Evolutionary conservation across 176 grass and related monocot species (phyloP).

Genomic region (Zizania latifolia): DNA sequence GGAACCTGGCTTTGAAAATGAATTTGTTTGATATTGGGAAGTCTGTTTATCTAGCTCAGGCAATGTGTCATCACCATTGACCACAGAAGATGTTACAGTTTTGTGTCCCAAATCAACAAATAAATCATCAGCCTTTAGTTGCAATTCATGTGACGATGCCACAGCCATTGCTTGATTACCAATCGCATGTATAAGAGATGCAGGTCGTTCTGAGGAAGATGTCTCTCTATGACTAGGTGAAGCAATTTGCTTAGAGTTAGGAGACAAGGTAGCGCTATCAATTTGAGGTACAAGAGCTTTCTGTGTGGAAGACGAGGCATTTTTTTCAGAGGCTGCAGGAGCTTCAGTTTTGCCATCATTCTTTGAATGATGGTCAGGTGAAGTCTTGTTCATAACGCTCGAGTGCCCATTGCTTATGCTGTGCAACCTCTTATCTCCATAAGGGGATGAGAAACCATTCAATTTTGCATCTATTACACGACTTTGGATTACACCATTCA

Average conservation of each 20-base stretch:
- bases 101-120: neutral
- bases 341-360: slow-evolving; percentile 29
- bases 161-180: slow-evolving; percentile 10
- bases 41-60: neutral
- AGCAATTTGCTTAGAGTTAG: slow-evolving; percentile 23
- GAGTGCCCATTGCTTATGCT: slow-evolving; percentile 13
- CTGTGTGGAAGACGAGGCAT: neutral
- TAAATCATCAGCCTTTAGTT: neutral
- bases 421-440: slow-evolving; percentile 22
- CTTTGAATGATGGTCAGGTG: neutral
- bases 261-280: neutral
- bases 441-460: slow-evolving; percentile 15
- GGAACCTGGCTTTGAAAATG: slow-evolving; percentile 5
- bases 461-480: slow-evolving; percentile 17
- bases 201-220: slow-evolving; percentile 5
- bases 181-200: neutral
- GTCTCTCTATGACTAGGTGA: neutral
- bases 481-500: slow-evolving; percentile 26
- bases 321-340: neutral
- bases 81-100: neutral
- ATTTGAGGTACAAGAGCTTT: slow-evolving; percentile 1
- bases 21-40: slow-evolving; percentile 20
- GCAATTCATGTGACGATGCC: neutral
- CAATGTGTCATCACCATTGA: neutral
- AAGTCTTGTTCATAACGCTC: neutral